Percentiles rank a stretch among this genome's conserved stretches.
phyloP scores from a whole-genome alignment of 2,329 filamentous ascomycete genomes.

The Sphaerulina musiva region DNA sequence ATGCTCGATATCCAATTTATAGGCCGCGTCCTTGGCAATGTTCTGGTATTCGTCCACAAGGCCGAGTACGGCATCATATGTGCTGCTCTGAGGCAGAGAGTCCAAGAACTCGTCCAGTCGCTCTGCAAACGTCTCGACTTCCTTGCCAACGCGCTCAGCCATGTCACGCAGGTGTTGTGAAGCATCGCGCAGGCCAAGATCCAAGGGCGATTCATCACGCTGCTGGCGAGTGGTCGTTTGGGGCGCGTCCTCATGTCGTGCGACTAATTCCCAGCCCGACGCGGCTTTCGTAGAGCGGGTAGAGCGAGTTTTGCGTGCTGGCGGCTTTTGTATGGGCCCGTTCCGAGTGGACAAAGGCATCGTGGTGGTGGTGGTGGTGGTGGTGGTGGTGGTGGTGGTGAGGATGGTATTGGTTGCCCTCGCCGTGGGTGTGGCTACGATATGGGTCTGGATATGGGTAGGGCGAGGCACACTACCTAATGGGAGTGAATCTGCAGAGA shows the following conservation, averaged over 20 bases:
- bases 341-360: slow-evolving; percentile 14
- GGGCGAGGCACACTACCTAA: too few relatives aligned
- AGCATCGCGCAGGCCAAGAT: slow-evolving; percentile 4
- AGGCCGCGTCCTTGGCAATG: slow-evolving; percentile 48
- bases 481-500: too few relatives aligned
- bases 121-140: slow-evolving; percentile 82
- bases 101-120: slow-evolving; percentile 66
- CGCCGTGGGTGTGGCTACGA: too few relatives aligned
- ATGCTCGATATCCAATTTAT: slow-evolving; percentile 41
- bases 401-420: neutral
- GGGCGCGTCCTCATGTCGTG: neutral
- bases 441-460: too few relatives aligned
- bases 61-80: slow-evolving; percentile 56
- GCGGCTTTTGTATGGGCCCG: slow-evolving; percentile 9
- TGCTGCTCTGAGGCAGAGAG: slow-evolving; percentile 40
- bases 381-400: neutral
- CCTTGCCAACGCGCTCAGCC: slow-evolving; percentile 64
- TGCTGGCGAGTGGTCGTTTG: neutral
- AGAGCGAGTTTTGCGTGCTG: slow-evolving; percentile 8
- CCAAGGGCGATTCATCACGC: slow-evolving; percentile 3
- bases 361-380: neutral
- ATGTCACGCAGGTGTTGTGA: slow-evolving; percentile 50
- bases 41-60: slow-evolving; percentile 46
- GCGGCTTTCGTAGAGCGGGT: neutral
- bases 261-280: slow-evolving; percentile 7